Evolutionary conservation across 1,139 yeast species (phyloP).

Genomic region (Blastobotrys capitulatus): DNA sequence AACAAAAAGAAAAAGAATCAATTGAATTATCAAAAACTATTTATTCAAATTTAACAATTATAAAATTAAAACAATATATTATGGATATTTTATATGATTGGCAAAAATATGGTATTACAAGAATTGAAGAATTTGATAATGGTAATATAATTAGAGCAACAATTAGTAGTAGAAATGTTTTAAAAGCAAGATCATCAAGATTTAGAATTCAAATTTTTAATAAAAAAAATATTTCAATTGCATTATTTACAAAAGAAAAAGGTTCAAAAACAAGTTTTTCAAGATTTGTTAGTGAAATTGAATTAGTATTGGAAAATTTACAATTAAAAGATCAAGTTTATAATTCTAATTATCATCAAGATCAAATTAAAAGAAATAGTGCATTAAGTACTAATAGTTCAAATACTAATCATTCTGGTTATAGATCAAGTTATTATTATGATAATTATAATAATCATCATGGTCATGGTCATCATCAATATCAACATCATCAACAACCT

Average conservation of each 20-base stretch:
- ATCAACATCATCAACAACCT: not conserved
- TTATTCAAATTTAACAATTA: conserved; percentile 24
- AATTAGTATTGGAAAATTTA: conserved; percentile 17
- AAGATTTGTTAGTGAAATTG: conserved; percentile 32
- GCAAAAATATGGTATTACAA: conserved; percentile 34
- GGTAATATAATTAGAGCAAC: conserved; percentile 29
- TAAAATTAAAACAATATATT: conserved; percentile 28
- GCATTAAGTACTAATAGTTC: not conserved
- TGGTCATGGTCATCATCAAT: not conserved
- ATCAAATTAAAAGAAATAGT: not conserved
- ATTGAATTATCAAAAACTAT: conserved; percentile 19
- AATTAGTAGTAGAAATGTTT: conserved; percentile 32
- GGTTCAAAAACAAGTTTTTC: conserved; percentile 31
- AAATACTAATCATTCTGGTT: not conserved
- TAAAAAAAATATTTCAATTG: conserved; percentile 23
- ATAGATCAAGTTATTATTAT: not conserved
- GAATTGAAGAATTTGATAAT: conserved; percentile 25
- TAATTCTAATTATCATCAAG: not conserved
- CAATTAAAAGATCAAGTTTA: not conserved
- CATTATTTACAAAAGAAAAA: conserved; percentile 27
- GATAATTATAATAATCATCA: not conserved
- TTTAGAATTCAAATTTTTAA: conserved; percentile 28
- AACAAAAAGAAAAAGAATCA: not conserved
- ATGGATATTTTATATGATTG: conserved; percentile 32
- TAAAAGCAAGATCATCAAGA: conserved; percentile 30